These are phyloP conservation scores for Solanum raphanifolium DNA, from an alignment of 257 asterid species.

Conservation along the genomic window DNA sequence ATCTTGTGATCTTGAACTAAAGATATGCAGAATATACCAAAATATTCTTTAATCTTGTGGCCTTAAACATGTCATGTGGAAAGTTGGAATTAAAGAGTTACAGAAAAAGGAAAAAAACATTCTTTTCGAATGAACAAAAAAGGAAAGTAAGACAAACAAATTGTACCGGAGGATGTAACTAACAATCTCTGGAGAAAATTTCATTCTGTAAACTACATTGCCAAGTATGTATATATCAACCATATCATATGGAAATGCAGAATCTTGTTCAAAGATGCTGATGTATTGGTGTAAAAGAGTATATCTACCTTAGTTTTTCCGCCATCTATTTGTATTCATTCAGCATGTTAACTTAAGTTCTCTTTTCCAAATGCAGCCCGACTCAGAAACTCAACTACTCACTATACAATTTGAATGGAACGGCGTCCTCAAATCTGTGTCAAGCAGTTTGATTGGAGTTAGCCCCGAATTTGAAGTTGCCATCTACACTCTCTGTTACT, in stretches of 20 bases:
- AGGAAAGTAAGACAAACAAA: not conserved
- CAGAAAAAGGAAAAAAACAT: not conserved
- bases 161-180: not conserved
- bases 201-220: not conserved
- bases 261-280: not conserved
- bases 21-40: not conserved
- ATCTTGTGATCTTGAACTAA: not conserved
- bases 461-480: conserved; percentile 97
- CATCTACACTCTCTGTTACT: conserved; percentile 72
- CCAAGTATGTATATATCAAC: not conserved
- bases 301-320: not conserved
- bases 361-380: conserved; percentile 50
- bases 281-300: too few species aligned
- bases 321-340: not conserved
- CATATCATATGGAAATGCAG: not conserved
- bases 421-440: conserved; percentile 80
- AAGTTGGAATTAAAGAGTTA: not conserved
- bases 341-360: not conserved
- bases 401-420: conserved; percentile 95
- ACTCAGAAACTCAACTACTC: conserved; percentile 70
- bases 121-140: not conserved
- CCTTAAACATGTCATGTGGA: not conserved
- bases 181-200: not conserved
- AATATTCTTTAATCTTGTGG: not conserved
- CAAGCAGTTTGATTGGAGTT: conserved; percentile 83